Base-by-base conservation (phyloP, 2,329 filamentous ascomycete genomes). In the Pseudohalonectria lignicola region DNA sequence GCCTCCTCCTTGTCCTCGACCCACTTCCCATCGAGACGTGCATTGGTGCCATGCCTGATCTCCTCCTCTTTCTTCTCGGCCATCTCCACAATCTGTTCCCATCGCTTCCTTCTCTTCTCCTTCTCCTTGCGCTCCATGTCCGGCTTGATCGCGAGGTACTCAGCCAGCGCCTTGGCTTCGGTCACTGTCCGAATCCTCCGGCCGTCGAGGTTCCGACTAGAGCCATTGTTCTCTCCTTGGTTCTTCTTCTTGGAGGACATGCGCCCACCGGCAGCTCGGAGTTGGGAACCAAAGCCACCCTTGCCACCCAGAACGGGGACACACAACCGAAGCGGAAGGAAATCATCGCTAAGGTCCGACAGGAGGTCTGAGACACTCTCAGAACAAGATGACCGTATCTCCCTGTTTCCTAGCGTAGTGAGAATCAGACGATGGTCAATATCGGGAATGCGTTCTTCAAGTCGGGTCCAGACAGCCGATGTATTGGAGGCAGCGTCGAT, bases 91-190 rank as follows among this genome's bases (percentile, higher is more conserved):
- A 96, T 82, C 52, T 88, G 76, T 57, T 94, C 80, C 86, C 87
- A 94, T 34, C 88, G 69, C 58, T 83, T 78, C 33, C 83, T 74
- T 34, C 87, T 76, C 60, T 83, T 82, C 55, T 95, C 88, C 53
- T 87, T 90, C 57, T 96, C 87, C 54, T 86, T 86, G 60, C 82
- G 79, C 45, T 95, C 92, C 90, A 98, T 95, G 43, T 95, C 90
- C 0, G 93, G 92, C 56, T 96, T 95, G 48, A 94, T 84, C 2
- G 88, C 86, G 2, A 96, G 72, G 52, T 95, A 96, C 56, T 96
- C 88, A 0, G 93, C 92, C 16, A 98, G 68, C 2, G 86, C 85
- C 60, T 98, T 98, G 25, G 92, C 92, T 57, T 98, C 92, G 28
- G 84, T 90, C 20, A 96, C 86, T 2, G 92, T 96, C 36, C 93